phyloP scores from a whole-genome alignment of 1,139 yeast species.

The Eremothecium coryli region DNA sequence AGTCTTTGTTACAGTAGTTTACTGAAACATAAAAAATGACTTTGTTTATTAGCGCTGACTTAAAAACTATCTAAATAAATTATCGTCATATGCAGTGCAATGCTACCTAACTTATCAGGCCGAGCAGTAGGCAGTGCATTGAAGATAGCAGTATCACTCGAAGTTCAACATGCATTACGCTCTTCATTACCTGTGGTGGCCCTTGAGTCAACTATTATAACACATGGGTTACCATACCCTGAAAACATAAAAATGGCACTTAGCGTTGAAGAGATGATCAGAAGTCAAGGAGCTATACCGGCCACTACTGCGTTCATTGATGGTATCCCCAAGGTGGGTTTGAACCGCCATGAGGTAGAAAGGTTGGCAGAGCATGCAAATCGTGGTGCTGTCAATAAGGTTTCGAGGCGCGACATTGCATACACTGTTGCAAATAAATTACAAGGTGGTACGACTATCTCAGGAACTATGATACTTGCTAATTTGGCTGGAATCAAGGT shows the following conservation, averaged over 20 bases:
- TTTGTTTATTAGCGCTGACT: too few species aligned
- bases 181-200: too few species aligned
- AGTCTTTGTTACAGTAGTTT: too few species aligned
- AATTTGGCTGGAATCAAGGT: too few species aligned
- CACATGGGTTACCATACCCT: constrained; percentile 86
- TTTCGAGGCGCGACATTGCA: constrained; percentile 76
- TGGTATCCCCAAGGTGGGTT: constrained; percentile 68
- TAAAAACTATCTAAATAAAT: too few species aligned
- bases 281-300: constrained; percentile 63
- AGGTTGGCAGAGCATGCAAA: constrained; percentile 39
- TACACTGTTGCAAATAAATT: constrained; percentile 53
- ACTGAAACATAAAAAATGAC: too few species aligned
- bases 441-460: constrained; percentile 84
- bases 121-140: too few species aligned
- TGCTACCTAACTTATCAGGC: too few species aligned
- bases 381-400: constrained; percentile 40
- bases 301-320: constrained; percentile 76
- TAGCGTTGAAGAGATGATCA: constrained; percentile 52
- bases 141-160: too few species aligned
- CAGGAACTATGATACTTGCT: constrained; percentile 90
- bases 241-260: constrained; percentile 64
- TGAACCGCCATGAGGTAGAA: constrained; percentile 40
- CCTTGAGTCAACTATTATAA: too few species aligned
- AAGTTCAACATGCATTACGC: too few species aligned
- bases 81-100: too few species aligned